Evolutionary conservation across 2,329 filamentous ascomycete genomes (phyloP).

Genomic region (Elsinoe arachidis): DNA sequence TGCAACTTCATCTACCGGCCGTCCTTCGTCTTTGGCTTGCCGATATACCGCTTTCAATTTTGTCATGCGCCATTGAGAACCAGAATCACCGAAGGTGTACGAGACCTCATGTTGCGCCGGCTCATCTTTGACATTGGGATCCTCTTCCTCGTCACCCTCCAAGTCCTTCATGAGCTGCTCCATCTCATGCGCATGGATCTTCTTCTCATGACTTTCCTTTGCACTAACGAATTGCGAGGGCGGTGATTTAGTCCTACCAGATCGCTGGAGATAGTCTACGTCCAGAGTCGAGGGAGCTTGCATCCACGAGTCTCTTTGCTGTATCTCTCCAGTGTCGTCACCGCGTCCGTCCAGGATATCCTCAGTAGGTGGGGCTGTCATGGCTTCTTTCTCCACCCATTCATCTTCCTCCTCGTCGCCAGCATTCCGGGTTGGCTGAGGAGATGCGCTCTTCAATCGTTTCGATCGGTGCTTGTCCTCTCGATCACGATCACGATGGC

Average conservation of each 20-base stretch:
- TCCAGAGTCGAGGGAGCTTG: constrained; percentile 72
- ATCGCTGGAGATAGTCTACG: constrained; percentile 69
- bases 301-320: constrained; percentile 89
- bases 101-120: constrained; percentile 54
- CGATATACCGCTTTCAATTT: constrained; percentile 81
- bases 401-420: constrained; percentile 36
- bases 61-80: constrained; percentile 93
- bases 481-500: constrained; percentile 37
- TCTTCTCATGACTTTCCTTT: constrained; percentile 55
- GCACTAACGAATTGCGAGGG: constrained; percentile 39
- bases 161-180: constrained; percentile 61
- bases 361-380: constrained; percentile 33
- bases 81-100: constrained; percentile 82
- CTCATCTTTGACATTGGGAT: constrained; percentile 37
- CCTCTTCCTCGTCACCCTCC: constrained; percentile 46
- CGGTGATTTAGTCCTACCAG: constrained; percentile 42
- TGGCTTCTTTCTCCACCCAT: constrained; percentile 38
- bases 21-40: constrained; percentile 63
- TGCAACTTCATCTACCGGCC: constrained; percentile 72
- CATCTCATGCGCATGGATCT: constrained; percentile 71
- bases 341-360: constrained; percentile 37
- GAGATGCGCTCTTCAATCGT: constrained; percentile 24
- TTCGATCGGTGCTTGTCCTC: constrained; percentile 26
- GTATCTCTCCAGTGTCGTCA: constrained; percentile 28
- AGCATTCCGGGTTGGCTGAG: constrained; percentile 33